Base-by-base conservation (phyloP, 2,329 filamentous ascomycete genomes). In the Beauveria medogensis region DNA sequence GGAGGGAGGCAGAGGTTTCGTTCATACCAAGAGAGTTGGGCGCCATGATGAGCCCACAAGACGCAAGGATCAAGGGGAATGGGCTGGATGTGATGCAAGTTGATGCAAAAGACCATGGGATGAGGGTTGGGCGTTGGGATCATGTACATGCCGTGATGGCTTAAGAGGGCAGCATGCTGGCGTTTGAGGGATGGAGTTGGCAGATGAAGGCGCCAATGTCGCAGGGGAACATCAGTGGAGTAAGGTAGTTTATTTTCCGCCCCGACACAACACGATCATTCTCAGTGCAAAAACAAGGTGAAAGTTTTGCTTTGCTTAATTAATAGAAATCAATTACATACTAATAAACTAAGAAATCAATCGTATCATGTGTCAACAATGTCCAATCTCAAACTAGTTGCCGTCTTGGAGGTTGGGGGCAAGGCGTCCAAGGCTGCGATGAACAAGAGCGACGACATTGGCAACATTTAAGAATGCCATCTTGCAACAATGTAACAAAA, bases 1-100 rank as follows among this genome's bases (percentile, higher is more conserved):
- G 12, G 10, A 24, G 16, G 14, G 44, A 6, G 44, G 44, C 10
- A 26, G 8, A 20, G 5, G 47, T 10, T 9, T 34, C 30, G 10
- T 34, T 34, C 37, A 20, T 58, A 58, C 60, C 60, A 9, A 58
- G 10, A 20, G 50, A 55, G 44, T 53, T 59, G 10, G 52, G 58
- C 58, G 65, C 65, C 68, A 69, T 70, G 48, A 41, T 64, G 34
- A 3, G 5, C 34, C 12, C 12, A 12, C 34, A 37, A 5, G 34
- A 37, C 34, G 34, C 34, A 6, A 37, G 34, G 1, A 37, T 37
- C 12, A 16, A 14, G 12, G 61, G 37, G 2, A 28, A 28, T 18
- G 48, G 24, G 41, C 24, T 44, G 26, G 2, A 37, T 12, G 2
- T 16, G 20, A 30, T 54, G 34, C 3, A 43, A 54, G 5, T 24